phyloP scores from a whole-genome alignment of 2,329 filamentous ascomycete species.

The Chaetomium sp. region DNA sequence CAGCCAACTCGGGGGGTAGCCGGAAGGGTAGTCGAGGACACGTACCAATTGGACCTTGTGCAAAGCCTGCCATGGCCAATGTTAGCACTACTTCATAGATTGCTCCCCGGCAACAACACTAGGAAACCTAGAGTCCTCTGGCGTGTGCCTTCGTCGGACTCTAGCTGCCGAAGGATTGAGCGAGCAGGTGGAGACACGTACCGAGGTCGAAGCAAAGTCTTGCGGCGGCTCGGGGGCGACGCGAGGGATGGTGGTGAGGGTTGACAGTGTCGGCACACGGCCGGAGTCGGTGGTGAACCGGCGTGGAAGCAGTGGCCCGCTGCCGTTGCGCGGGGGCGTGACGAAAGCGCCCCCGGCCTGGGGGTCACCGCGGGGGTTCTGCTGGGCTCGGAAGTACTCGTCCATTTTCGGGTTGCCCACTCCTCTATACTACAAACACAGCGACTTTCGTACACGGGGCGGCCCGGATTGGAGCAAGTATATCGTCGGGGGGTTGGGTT shows the following conservation, averaged over 20 bases:
- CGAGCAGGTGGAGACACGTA: conserved; percentile 18
- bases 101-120: not conserved
- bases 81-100: conserved; percentile 16
- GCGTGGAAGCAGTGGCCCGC: conserved; percentile 57
- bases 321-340: conserved; percentile 60
- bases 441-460: conserved; percentile 35
- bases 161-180: no score
- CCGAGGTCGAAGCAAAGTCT: conserved; percentile 40
- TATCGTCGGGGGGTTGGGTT: conserved; percentile 18
- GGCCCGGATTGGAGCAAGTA: conserved; percentile 15
- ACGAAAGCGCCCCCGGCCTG: conserved; percentile 64
- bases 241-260: conserved; percentile 51
- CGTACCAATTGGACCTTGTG: conserved; percentile 75
- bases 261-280: conserved; percentile 68
- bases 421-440: conserved; percentile 26
- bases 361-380: conserved; percentile 70
- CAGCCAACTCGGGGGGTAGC: not conserved
- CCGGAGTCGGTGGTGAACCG: conserved; percentile 91
- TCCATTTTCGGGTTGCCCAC: conserved; percentile 50
- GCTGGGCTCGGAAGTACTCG: conserved; percentile 70
- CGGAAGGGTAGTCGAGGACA: conserved; percentile 12
- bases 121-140: not conserved
- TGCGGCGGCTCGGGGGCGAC: conserved; percentile 37
- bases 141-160: not conserved
- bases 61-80: conserved; percentile 43